A percentile compares a stretch with the other conserved stretches of the same genome.
Evolutionary conservation across 108 stramenopile genomes (phyloP).

Genomic region (Licmophora abbreviata): DNA sequence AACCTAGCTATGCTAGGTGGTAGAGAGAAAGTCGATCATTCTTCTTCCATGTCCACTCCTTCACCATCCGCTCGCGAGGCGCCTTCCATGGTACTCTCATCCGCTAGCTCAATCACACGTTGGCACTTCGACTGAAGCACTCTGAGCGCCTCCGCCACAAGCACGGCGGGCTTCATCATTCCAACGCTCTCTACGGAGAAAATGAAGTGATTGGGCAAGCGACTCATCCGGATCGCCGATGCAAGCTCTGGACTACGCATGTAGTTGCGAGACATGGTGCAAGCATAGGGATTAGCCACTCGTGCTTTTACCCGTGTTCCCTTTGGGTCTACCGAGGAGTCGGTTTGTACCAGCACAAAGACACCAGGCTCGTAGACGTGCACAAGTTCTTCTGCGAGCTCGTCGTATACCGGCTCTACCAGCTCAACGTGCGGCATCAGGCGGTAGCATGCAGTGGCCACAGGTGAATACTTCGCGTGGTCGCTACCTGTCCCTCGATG

Average conservation of each 20-base stretch:
- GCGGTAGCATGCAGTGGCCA: constrained; percentile 94
- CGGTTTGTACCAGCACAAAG: constrained; percentile 61
- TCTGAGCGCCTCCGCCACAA: constrained; percentile 73
- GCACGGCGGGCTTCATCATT: constrained; percentile 74
- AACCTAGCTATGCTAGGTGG: too few species aligned
- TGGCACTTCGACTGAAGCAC: constrained; percentile 70
- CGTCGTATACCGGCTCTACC: constrained; percentile 59
- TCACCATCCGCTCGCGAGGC: too few species aligned
- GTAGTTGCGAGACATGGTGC: constrained; percentile 95
- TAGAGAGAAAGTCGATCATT: too few species aligned
- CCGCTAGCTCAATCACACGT: constrained; percentile 30
- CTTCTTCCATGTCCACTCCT: too few species aligned
- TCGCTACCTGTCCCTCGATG: constrained; percentile 87
- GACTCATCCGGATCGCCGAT: constrained; percentile 74
- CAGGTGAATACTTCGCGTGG: constrained; percentile 97
- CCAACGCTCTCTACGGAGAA: constrained; percentile 94
- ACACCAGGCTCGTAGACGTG: constrained; percentile 85
- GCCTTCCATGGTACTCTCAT: constrained; percentile 8
- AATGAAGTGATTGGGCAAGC: constrained; percentile 93
- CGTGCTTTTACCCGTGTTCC: constrained; percentile 35
- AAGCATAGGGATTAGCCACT: constrained; percentile 85
- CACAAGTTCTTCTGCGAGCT: constrained; percentile 79
- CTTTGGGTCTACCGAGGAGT: constrained; percentile 9
- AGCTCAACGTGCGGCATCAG: constrained; percentile 73
- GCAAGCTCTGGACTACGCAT: constrained; percentile 75